These are phyloP conservation scores for Apiotrichum laibachii DNA, from an alignment of 1,284 basidiomycete genomes.

Conservation along the genomic window DNA sequence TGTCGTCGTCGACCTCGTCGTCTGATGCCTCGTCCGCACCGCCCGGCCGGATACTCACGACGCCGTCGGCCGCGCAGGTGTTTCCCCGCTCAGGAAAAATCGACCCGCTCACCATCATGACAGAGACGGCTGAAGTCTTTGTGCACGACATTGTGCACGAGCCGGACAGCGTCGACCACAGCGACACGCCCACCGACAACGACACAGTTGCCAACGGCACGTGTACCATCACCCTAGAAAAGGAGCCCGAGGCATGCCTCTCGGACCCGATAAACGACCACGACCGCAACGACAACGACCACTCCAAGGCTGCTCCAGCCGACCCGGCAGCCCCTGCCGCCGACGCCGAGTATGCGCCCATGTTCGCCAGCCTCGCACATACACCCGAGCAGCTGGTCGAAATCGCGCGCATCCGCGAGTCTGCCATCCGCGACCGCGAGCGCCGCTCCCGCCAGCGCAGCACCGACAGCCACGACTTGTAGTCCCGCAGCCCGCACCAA, in stretches of 20 bases:
- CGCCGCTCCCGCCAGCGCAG: conserved; percentile 7
- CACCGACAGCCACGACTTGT: conserved; percentile 7
- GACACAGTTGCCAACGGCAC: neutral
- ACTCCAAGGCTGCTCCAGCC: no score
- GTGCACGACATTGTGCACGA: neutral
- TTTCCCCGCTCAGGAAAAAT: neutral
- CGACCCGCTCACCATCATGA: neutral
- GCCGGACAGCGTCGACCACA: neutral
- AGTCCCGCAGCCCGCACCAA: no score
- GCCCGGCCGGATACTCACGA: conserved; percentile 15
- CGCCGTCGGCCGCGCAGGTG: conserved; percentile 16
- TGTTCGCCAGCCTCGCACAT: conserved; percentile 45
- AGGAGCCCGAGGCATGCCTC: neutral
- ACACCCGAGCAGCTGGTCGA: conserved; percentile 45
- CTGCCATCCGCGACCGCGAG: conserved; percentile 20
- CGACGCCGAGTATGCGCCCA: conserved; percentile 25
- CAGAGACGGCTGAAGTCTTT: neutral
- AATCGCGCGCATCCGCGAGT: conserved; percentile 35
- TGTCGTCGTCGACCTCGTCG: conserved; percentile 5
- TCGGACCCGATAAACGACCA: neutral
- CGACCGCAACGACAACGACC: neutral
- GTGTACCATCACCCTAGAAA: neutral
- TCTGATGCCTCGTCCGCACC: conserved; percentile 17
- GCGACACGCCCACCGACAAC: neutral
- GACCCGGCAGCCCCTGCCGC: no score